A percentile compares a stretch with the other conserved stretches of the same genome.
phyloP scores from a whole-genome alignment of 2,329 filamentous ascomycete genomes.

The Penicillium psychrosexuale region DNA sequence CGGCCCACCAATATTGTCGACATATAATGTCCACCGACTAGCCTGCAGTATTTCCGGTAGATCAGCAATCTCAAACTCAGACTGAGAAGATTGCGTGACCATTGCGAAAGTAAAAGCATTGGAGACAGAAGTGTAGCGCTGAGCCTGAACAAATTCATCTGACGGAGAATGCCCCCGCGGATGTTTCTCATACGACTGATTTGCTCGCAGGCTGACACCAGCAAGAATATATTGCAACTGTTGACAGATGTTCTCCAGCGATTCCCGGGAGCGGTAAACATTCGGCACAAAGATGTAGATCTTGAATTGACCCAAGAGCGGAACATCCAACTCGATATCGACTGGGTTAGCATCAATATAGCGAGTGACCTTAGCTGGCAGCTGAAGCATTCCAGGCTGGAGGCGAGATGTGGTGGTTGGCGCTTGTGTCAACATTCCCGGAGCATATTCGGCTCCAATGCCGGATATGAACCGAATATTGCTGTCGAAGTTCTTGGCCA shows the following conservation, averaged over 20 bases:
- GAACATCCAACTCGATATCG: conserved; percentile 73
- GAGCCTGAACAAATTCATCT: conserved; percentile 64
- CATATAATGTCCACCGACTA: conserved; percentile 69
- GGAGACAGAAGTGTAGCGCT: conserved; percentile 66
- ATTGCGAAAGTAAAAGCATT: conserved; percentile 67
- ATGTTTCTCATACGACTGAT: conserved; percentile 59
- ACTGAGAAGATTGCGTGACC: conserved; percentile 64
- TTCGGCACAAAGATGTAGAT: conserved; percentile 69
- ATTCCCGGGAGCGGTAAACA: conserved; percentile 54
- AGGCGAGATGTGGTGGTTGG: conserved; percentile 33
- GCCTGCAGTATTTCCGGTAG: conserved; percentile 61
- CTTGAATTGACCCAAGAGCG: conserved; percentile 72
- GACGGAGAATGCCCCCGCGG: conserved; percentile 57
- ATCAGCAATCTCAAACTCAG: conserved; percentile 62
- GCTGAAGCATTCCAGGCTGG: conserved; percentile 48
- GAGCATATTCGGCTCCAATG: conserved; percentile 65
- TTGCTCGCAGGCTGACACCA: conserved; percentile 58
- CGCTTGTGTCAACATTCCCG: conserved; percentile 59
- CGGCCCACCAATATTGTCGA: conserved; percentile 60
- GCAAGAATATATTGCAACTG: conserved; percentile 55
- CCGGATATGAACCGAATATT: conserved; percentile 73
- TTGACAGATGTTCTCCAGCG: conserved; percentile 59
- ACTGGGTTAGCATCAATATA: conserved; percentile 77
- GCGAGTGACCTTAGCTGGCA: conserved; percentile 67
- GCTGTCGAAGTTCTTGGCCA: conserved; percentile 66